phyloP scores from a whole-genome alignment of 305 asterid genomes.

The Plantago rigida region DNA sequence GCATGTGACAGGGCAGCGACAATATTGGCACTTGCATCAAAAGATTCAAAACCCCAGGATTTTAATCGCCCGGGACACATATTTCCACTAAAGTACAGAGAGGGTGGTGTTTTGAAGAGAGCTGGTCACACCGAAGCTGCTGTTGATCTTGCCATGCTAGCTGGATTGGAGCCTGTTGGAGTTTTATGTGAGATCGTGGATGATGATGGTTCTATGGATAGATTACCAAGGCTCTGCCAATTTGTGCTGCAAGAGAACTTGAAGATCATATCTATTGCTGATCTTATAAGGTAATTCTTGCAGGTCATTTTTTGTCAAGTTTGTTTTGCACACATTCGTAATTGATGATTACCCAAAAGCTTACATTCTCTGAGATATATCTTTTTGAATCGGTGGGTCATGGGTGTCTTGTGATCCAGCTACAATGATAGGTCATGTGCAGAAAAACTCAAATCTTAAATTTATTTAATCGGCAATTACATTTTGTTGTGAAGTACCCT shows the following conservation, averaged over 20 bases:
- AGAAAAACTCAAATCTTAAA: too few relatives aligned
- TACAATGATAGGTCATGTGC: too few relatives aligned
- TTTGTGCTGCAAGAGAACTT: constrained; percentile 58
- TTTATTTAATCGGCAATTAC: too few relatives aligned
- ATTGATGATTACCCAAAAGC: background rate
- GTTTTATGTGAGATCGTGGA: constrained; percentile 92
- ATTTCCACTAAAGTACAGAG: constrained; percentile 82
- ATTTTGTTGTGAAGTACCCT: too few relatives aligned
- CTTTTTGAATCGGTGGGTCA: too few relatives aligned
- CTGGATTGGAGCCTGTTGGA: constrained; percentile 79
- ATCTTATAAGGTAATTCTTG: constrained; percentile 61
- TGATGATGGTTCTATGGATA: constrained; percentile 98
- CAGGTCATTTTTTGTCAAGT: constrained; percentile 3
- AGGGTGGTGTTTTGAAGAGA: constrained; percentile 90
- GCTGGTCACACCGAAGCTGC: constrained; percentile 99
- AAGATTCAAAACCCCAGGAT: constrained; percentile 79
- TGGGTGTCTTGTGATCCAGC: too few relatives aligned
- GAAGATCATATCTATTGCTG: constrained; percentile 81
- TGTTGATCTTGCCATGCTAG: constrained; percentile 74
- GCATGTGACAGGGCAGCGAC: constrained; percentile 90
- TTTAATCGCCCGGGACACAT: constrained; percentile 98
- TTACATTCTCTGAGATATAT: too few relatives aligned
- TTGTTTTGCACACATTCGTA: background rate
- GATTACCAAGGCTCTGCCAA: constrained; percentile 68
- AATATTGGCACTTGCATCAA: constrained; percentile 68